Conservation (phyloP, 139 green algal species). For the Chlamydomonas applanata region DNA sequence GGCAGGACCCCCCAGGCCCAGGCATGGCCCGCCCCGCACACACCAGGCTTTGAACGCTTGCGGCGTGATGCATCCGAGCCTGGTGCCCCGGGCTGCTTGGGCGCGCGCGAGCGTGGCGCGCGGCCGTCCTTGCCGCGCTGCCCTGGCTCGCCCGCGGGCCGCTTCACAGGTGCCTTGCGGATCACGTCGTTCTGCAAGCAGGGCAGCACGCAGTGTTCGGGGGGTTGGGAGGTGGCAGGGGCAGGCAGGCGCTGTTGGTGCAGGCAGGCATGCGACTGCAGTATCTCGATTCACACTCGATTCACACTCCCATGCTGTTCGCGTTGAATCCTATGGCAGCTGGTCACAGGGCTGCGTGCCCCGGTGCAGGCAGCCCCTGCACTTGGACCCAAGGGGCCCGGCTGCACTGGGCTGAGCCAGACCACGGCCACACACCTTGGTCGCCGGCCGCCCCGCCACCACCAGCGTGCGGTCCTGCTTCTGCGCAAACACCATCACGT, state of each 20-base stretch:
- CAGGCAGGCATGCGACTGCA: too few species aligned
- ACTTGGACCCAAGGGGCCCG: too few species aligned
- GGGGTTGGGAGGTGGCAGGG: too few species aligned
- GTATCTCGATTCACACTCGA: too few species aligned
- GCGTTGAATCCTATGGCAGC: too few species aligned
- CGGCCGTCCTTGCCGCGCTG: background rate
- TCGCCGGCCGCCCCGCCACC: slow-evolving; percentile 53
- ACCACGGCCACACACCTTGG: slow-evolving; percentile 46
- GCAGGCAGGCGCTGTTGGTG: too few species aligned
- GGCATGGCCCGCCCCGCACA: background rate
- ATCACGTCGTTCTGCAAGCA: slow-evolving; percentile 36
- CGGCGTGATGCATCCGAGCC: background rate
- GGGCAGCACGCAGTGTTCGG: too few species aligned
- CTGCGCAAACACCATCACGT: slow-evolving; percentile 74
- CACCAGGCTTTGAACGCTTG: slow-evolving; percentile 2
- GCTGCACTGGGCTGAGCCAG: too few species aligned
- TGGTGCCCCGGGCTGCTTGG: background rate
- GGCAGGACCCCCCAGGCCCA: too few species aligned
- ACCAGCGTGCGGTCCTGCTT: slow-evolving; percentile 56
- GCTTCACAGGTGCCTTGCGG: slow-evolving; percentile 34
- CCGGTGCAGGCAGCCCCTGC: too few species aligned
- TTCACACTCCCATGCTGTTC: too few species aligned
- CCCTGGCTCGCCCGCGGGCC: background rate
- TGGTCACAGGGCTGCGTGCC: too few species aligned
- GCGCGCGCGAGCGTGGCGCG: background rate